These are phyloP conservation scores for Pseudogymnoascus verrucosus DNA, from an alignment of 2,329 filamentous ascomycete genomes.

Conservation along the genomic window DNA sequence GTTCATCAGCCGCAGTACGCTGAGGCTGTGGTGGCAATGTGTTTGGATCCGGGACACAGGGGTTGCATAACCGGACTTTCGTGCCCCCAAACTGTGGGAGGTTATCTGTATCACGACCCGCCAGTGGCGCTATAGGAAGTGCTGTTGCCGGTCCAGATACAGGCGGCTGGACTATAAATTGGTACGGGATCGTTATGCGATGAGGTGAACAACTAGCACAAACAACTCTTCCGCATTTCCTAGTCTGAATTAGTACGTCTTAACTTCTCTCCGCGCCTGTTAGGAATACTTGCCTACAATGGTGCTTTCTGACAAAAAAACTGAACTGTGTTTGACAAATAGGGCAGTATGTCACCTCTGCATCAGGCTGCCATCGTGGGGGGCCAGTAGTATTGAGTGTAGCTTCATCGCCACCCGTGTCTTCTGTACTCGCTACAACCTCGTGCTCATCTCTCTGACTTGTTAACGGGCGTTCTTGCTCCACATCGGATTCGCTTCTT, in stretches of 20 bases:
- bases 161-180: slow-evolving; percentile 82
- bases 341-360: slow-evolving; percentile 72
- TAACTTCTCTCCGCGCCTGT: not conserved
- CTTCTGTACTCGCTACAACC: not conserved
- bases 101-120: slow-evolving; percentile 22
- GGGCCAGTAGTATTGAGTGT: slow-evolving; percentile 38
- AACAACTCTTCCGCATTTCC: slow-evolving; percentile 88
- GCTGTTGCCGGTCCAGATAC: slow-evolving; percentile 24
- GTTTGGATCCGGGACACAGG: slow-evolving; percentile 64
- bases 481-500: not conserved
- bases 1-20: not conserved
- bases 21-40: slow-evolving; percentile 40
- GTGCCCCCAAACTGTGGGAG: slow-evolving; percentile 49
- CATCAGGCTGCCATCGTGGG: slow-evolving; percentile 83
- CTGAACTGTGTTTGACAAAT: slow-evolving; percentile 76
- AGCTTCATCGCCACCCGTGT: not conserved
- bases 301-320: slow-evolving; percentile 83
- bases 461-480: not conserved
- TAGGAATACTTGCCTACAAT: slow-evolving; percentile 60
- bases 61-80: slow-evolving; percentile 63
- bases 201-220: slow-evolving; percentile 87
- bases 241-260: slow-evolving; percentile 26
- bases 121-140: not conserved
- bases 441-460: not conserved
- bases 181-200: slow-evolving; percentile 85